These are phyloP conservation scores for Geotrichum candidum DNA, from an alignment of 1,139 yeast genomes.

Conservation along the genomic window DNA sequence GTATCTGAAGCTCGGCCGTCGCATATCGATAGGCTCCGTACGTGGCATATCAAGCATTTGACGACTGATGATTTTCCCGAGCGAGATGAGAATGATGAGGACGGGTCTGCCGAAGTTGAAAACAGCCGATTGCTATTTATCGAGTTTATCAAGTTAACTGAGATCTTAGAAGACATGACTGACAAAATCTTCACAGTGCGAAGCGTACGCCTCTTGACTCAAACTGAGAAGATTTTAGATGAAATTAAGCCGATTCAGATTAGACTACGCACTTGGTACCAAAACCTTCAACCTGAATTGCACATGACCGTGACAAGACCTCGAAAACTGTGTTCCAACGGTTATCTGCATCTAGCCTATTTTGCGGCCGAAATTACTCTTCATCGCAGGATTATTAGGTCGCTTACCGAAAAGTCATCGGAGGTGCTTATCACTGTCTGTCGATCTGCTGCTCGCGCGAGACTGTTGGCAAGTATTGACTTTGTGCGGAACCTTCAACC, in stretches of 20 bases:
- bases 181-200: conserved; percentile 64
- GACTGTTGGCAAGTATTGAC: conserved; percentile 75
- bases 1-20: conserved; percentile 75
- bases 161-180: conserved; percentile 66
- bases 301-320: conserved; percentile 47
- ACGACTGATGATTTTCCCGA: conserved; percentile 33
- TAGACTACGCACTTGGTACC: conserved; percentile 76
- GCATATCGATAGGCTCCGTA: conserved; percentile 40
- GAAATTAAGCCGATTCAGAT: conserved; percentile 83
- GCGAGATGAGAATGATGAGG: conserved; percentile 44
- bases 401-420: conserved; percentile 37
- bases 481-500: conserved; percentile 69
- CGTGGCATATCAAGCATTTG: conserved; percentile 29
- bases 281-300: conserved; percentile 61
- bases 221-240: conserved; percentile 60
- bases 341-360: conserved; percentile 74
- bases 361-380: conserved; percentile 82
- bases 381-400: conserved; percentile 70
- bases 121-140: conserved; percentile 67
- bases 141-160: conserved; percentile 61
- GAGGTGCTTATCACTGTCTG: conserved; percentile 63
- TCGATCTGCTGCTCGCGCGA: conserved; percentile 74
- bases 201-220: conserved; percentile 51
- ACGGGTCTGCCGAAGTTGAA: conserved; percentile 63
- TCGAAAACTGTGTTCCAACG: conserved; percentile 45